Base-by-base conservation (phyloP, 1,284 basidiomycete genomes). In the Ceratobasidium sp. region DNA sequence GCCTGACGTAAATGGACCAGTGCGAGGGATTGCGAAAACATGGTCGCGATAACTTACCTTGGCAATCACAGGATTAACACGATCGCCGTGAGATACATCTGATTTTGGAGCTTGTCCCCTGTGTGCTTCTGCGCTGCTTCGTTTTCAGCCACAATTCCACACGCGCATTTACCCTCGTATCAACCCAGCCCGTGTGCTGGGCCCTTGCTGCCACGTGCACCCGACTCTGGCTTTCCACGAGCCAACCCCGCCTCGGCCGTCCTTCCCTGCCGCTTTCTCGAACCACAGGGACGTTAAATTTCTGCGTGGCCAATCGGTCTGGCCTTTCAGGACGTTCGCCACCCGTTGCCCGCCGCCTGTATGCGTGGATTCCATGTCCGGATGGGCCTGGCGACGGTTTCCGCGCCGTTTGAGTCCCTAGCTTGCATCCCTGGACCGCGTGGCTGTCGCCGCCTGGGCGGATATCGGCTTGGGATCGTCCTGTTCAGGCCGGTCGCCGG, bases 1-100 rank as follows among this genome's bases (percentile, higher is more conserved):
- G 67, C 36, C 54, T 70, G 67, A 70, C 67, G 67, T 70, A 70
- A 70, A 69, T 51, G 44, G 59, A 49, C 67, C 67, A 40, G 54
- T 60, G 25, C n/a, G 67, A 60, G 56, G 67, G 67, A 59, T 59
- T 49, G 66, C 58, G 38, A 69, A 53, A 61, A 61, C 59, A 61
- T 25, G 60, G 60, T 62, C 60, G 46, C 60, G 40, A 70, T 51
- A 70, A 70, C 67, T 70, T 70, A 70, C 67, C 67, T 70, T 49
- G 67, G 48, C 54, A 70, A 70, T 70, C 67, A 70, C 67, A 54
- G 38, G 67, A 70, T 70, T 59, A 70, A 70, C 54, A 58, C 59
- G 67, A 70, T 70, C 67, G 28, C 56, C 56, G 67, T 60, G 67
- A 70, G 67, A 70, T 51, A 40, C 42, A 59, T 18, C 56, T 49